A percentile compares a stretch with the other conserved stretches of the same genome.
These are phyloP conservation scores for Perkinsela sp. DNA, from an alignment of 208 protist genomes.

Conservation along the genomic window DNA sequence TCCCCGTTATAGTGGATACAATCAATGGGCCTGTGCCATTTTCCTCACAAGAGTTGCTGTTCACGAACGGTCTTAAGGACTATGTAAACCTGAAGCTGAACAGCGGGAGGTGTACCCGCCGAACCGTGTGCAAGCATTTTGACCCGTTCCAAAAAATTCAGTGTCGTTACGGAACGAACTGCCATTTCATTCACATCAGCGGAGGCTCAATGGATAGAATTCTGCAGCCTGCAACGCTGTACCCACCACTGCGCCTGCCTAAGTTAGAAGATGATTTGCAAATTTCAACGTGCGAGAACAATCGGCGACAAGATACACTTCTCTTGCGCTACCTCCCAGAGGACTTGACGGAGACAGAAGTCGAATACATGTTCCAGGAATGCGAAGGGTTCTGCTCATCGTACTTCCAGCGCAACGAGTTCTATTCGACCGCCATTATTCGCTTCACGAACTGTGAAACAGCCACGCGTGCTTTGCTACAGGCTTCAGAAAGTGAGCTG, in stretches of 20 bases:
- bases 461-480: neutral
- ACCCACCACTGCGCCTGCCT: conserved; percentile 2
- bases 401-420: neutral
- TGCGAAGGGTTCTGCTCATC: conserved; percentile 1
- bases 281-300: conserved; percentile 3
- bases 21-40: neutral
- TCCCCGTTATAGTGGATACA: conserved; percentile 1
- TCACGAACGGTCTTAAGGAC: conserved; percentile 3
- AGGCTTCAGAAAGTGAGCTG: neutral
- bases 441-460: neutral
- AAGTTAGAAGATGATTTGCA: conserved; percentile 1
- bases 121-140: conserved; percentile 3
- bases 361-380: conserved; percentile 2
- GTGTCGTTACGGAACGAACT: conserved; percentile 3
- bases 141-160: neutral
- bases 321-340: conserved; percentile 1
- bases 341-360: neutral
- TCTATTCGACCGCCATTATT: conserved; percentile 1
- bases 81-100: conserved; percentile 2
- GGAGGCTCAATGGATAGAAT: neutral
- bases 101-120: conserved; percentile 1
- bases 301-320: conserved; percentile 2
- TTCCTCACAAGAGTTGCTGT: conserved; percentile 2
- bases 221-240: neutral
- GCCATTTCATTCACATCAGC: conserved; percentile 3